Conservation (phyloP, 805 yeast genomes). For the Phaffomyces thermotolerans region DNA sequence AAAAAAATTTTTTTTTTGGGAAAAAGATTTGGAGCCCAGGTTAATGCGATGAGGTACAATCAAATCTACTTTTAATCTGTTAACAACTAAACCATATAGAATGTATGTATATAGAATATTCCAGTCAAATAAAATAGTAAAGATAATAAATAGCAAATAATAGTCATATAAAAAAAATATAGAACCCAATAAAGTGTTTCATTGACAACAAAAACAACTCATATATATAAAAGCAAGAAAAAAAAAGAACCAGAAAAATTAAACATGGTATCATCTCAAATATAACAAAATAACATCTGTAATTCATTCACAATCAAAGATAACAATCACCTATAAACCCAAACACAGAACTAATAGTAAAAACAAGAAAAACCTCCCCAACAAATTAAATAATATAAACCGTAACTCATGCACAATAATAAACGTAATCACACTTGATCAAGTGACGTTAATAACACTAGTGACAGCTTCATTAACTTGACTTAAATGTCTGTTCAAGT, state of each 20-base stretch:
- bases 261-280: too few species aligned
- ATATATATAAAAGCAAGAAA: too few species aligned
- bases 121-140: background rate
- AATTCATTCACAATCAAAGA: too few species aligned
- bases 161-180: too few species aligned
- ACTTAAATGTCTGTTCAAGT: conserved; percentile 30
- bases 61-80: background rate
- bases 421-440: background rate
- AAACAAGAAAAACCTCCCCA: too few species aligned
- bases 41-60: conserved; percentile 1
- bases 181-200: too few species aligned
- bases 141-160: too few species aligned
- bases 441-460: conserved; percentile 20
- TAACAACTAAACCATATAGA: too few species aligned
- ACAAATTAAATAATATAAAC: background rate
- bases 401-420: background rate
- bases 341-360: background rate
- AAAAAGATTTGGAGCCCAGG: background rate
- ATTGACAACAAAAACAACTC: too few species aligned
- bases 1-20: background rate
- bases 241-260: too few species aligned
- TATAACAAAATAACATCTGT: too few species aligned
- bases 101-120: background rate
- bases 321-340: background rate
- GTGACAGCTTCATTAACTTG: conserved; percentile 37